These are phyloP conservation scores for Zarea fungicola DNA, from an alignment of 2,329 filamentous ascomycete species.

Conservation along the genomic window DNA sequence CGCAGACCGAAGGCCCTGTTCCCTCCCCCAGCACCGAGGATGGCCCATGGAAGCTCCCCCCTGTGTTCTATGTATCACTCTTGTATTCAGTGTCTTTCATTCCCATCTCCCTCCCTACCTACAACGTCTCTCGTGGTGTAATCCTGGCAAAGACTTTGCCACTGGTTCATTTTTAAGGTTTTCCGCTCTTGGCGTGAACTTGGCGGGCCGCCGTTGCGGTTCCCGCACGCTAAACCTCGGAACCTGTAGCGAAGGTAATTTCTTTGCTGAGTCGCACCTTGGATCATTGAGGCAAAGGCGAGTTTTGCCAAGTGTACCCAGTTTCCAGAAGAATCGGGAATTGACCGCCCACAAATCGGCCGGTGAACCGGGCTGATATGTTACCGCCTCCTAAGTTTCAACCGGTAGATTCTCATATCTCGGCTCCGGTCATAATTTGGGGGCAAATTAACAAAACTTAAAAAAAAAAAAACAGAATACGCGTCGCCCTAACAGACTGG, in stretches of 20 bases:
- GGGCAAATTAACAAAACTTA: too few species aligned
- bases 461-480: background rate
- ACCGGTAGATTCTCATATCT: background rate
- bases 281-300: constrained; percentile 4
- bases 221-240: constrained; percentile 6
- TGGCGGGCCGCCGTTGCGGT: constrained; percentile 9
- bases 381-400: background rate
- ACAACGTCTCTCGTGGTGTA: background rate
- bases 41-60: background rate
- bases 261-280: constrained; percentile 1
- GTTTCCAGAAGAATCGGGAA: background rate
- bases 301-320: background rate
- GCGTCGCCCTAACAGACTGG: background rate
- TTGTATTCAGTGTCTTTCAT: background rate
- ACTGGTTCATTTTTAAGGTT: background rate
- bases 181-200: background rate
- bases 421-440: background rate
- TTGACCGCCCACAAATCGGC: background rate
- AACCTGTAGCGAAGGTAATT: background rate
- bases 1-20: background rate
- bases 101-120: background rate
- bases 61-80: too few species aligned
- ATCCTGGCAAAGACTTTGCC: background rate
- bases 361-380: background rate
- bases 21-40: background rate